Conservation (phyloP, 2,329 filamentous ascomycete species). For the Cercospora beticola region DNA sequence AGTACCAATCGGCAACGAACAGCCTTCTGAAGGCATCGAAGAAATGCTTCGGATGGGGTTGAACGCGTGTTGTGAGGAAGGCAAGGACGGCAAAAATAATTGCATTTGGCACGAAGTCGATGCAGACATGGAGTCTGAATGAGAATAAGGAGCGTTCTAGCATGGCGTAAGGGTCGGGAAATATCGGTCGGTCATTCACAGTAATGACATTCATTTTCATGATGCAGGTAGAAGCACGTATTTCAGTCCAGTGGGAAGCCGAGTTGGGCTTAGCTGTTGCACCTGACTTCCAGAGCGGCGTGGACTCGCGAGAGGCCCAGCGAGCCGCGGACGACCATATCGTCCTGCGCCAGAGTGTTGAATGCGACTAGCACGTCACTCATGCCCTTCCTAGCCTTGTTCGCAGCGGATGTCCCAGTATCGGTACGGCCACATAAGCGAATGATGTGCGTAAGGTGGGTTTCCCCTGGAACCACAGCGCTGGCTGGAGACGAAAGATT, state of each 20-base stretch:
- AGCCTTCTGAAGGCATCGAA: background rate
- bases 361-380: background rate
- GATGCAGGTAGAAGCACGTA: background rate
- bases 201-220: background rate
- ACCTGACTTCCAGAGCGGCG: background rate
- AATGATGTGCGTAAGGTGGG: background rate
- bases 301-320: background rate
- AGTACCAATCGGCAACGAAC: background rate
- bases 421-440: background rate
- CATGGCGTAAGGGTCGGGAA: background rate
- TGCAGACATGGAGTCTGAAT: background rate
- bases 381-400: background rate
- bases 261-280: background rate
- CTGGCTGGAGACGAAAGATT: background rate
- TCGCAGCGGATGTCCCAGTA: background rate
- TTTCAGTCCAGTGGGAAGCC: background rate
- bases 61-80: background rate
- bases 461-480: background rate
- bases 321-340: background rate
- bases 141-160: background rate
- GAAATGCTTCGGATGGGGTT: background rate
- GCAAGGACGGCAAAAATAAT: background rate
- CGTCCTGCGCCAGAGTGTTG: background rate
- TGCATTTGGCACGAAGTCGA: background rate
- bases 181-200: background rate